Evolutionary conservation across 441 rosid species (phyloP), one percentile per base, ranked within the genome.

Genomic region (Populus hybrid): DNA sequence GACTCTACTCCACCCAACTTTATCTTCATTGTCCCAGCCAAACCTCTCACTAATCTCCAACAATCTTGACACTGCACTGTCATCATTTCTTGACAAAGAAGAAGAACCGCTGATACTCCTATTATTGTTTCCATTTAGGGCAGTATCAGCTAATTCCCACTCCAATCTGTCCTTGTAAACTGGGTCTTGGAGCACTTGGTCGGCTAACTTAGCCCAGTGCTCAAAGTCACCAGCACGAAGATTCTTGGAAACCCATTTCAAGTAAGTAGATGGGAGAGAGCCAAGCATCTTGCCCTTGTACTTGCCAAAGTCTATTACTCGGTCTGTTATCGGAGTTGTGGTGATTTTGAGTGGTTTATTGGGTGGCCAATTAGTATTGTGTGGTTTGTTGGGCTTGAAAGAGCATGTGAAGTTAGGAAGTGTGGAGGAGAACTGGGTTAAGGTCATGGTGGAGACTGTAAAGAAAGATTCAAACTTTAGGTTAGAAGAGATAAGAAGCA

Each of bases 221-320:
- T 84, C 88, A 64, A 73, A 77, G 81, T 90, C 91, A 4, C 91
- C 82, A 28, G 94, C 87, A 0, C 95, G 88, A 63, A 91, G 91
- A 77, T 90, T 92, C 59, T 86, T 82, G 28, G 92, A 85, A 53
- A 94, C 87, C 99, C 97, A 93, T 82, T 81, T 85, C 75, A 94
- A 92, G 83, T 93, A 91, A 40, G 76, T 77, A 4, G 95, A 89
- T 8, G 98, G 97, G n/a, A 94, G 83, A 26, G 91, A 56, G 12
- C 97, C 99, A 3, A 93, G 88, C 97, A 92, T 90, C 76, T 87
- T 88, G 74, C 97, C 97, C 38, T 87, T 93, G 90, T 93, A 78
- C 68, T 85, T 93, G 64, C 98, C 97, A 26, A 94, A 93, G 74
- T 90, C 91, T 21, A 94, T 84, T 76, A 88, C 80, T 36, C 82